Percentiles rank a stretch among this genome's conserved stretches.
Evolutionary conservation across 139 green algal species (phyloP).

Genomic region (Chlamydomonas schloesseri): DNA sequence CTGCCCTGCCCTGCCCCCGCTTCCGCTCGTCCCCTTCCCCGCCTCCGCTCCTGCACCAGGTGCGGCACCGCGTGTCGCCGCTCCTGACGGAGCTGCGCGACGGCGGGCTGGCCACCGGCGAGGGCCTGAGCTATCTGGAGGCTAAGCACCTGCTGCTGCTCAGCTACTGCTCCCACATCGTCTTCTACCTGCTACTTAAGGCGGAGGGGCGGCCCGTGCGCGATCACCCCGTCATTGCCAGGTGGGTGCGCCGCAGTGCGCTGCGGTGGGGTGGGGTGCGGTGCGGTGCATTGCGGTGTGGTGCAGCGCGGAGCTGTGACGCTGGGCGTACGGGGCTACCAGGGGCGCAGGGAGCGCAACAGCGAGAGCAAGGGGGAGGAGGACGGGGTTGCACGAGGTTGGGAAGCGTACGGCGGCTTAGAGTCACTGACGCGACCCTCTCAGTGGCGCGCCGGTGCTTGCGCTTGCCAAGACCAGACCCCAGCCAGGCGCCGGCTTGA

Average conservation of each 20-base stretch:
- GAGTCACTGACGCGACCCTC: conserved; percentile 20
- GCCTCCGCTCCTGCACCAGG: not conserved
- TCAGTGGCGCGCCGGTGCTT: conserved; percentile 33
- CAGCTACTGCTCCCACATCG: conserved; percentile 90
- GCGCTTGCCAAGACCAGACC: conserved; percentile 8
- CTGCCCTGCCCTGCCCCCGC: too few relatives aligned
- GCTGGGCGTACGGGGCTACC: too few relatives aligned
- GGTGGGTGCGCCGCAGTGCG: conserved; percentile 54
- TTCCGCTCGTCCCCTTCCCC: too few relatives aligned
- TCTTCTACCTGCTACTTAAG: conserved; percentile 98
- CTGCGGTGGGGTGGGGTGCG: not conserved
- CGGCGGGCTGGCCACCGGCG: conserved; percentile 81
- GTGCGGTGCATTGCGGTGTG: too few relatives aligned
- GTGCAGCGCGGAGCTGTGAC: too few relatives aligned
- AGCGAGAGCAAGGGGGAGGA: too few relatives aligned
- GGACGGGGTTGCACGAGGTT: too few relatives aligned
- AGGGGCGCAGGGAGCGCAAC: too few relatives aligned
- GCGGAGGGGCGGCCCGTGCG: conserved; percentile 89
- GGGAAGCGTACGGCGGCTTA: not conserved
- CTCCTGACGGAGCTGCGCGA: conserved; percentile 78
- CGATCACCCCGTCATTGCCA: conserved; percentile 92
- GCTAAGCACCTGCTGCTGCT: conserved; percentile 98
- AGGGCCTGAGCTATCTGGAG: conserved; percentile 96
- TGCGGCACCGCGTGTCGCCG: conserved; percentile 72
- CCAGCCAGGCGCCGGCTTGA: not conserved